Base-by-base conservation (phyloP, 345 rosid species). In the Odontarrhena argentea region DNA sequence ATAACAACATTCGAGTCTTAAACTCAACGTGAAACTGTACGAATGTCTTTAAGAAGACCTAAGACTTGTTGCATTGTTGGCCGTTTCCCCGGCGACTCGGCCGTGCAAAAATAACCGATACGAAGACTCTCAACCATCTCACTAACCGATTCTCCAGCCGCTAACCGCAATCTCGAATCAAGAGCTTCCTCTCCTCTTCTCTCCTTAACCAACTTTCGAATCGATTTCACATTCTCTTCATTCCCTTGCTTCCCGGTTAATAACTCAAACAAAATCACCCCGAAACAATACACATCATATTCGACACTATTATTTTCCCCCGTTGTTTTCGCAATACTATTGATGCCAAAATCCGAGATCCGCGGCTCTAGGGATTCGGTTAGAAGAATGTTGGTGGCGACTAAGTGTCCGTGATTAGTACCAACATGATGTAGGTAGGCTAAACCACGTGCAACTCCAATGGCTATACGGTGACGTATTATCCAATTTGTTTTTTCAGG, bases 361-460 rank as follows among this genome's bases (percentile, higher is more conserved):
- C 88, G 75, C 1, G 98, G 91, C 71, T 90, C 92, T 11, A 90
- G 71, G 50, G 77, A 70, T 47, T 93, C 97, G 6, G 87, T 64
- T 9, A 93, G 75, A n/a, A 93, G 90, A 45, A 93, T 55, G 53
- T 90, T 93, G 55, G 97, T 79, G 12, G 96, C 69, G 4, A 88
- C 91, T 5, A 93, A 85, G 65, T 86, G 95, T 49, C 92, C 96
- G 43, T 93, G 98, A 18, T 76, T 72, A 35, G 84, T 84, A 2
- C 98, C 98, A 8, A 84, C 86, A 35, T 93, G 96, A 76, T 93
- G 98, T 50, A 93, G 91, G 51, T 90, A 93, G 12, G 92, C 96
- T 6, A 93, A 77, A n/a, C 94, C 98, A 9, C 98, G 97, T 0
- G 98, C 96, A 42, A 90, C 79, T 3, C 98, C 97, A 2, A 88